phyloP scores from a whole-genome alignment of 2,329 filamentous ascomycete genomes.

The Trichoderma afroharzianum region DNA sequence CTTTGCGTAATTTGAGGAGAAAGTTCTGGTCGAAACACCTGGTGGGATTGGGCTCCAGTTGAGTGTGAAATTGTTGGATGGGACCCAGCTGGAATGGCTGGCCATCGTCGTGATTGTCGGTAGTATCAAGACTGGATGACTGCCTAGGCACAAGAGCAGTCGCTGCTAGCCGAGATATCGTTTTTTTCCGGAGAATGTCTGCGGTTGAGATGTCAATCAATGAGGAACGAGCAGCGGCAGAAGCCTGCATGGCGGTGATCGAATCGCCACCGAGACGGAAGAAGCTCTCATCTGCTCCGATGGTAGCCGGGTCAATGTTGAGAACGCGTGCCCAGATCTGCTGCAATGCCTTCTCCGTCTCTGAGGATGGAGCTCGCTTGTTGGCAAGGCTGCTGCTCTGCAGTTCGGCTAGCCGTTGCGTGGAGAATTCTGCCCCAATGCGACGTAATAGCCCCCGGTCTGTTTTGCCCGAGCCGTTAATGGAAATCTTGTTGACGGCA shows the following conservation, averaged over 20 bases:
- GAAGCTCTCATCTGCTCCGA: conserved; percentile 44
- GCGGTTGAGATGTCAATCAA: too few relatives aligned
- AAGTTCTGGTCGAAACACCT: conserved; percentile 14
- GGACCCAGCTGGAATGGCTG: too few relatives aligned
- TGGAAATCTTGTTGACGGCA: conserved; percentile 36
- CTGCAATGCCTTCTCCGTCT: conserved; percentile 22
- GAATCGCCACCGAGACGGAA: conserved; percentile 49
- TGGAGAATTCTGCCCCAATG: background rate
- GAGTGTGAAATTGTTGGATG: too few relatives aligned
- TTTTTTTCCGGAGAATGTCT: too few relatives aligned
- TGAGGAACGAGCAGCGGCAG: too few relatives aligned
- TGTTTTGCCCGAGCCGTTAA: background rate
- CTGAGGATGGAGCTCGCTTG: conserved; percentile 13
- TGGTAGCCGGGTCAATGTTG: conserved; percentile 28
- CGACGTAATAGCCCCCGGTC: conserved; percentile 1
- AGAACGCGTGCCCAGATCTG: conserved; percentile 37
- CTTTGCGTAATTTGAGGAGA: background rate
- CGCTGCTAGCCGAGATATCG: too few relatives aligned
- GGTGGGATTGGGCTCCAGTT: background rate
- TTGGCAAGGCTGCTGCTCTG: background rate
- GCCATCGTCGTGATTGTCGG: too few relatives aligned
- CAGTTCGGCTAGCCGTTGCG: background rate
- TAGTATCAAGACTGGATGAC: too few relatives aligned
- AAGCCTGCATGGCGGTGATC: conserved; percentile 42
- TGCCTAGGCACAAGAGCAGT: too few relatives aligned